Evolutionary conservation across 441 rosid genomes (phyloP), one percentile per base, ranked within the genome.

Genomic region (Erodium chrysanthum): DNA sequence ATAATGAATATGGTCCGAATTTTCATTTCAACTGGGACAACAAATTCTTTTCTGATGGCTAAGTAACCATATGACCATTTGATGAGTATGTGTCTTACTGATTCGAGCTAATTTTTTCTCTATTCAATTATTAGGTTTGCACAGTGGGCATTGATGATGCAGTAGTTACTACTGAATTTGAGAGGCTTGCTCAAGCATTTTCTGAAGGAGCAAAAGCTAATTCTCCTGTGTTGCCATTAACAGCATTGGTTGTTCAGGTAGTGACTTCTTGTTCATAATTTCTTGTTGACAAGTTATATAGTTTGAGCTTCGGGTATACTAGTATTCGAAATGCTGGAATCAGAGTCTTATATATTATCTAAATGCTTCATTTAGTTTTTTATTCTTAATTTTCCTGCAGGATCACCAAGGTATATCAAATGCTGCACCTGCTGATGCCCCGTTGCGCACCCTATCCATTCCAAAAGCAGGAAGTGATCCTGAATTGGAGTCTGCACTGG

Each of bases 351-450:
- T 37, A 59, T 61, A 14, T 21, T 31, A 29, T 69, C 21, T 66
- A 5, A 11, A 59, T 54, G 66, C 44, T 21, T 66, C 61, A 52
- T 27, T 59, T 21, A 52, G 59, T 7, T 50, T 70, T 40, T 67
- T 25, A 48, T 17, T 54, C 37, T 70, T 73, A 48, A 46, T 76
- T 48, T 65, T 44, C 48, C 56, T 69, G 25, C 71, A 94, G 98
- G 91, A 91, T 78, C 97, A 94, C 84, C 87, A 78, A 81, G 96
- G 98, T 71, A 88, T 94, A 79, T 94, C 98, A 54, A 94, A 94
- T 76, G 93, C 80, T 50, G 93, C 97, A 69, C 94, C 97, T 33
- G 73, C 87, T 20, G 90, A 94, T 86, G 86, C 91, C 71, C 90
- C 96, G 68, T 73, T 94, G 75, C 82, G 77, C 56, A 50, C 71